Percentiles rank a stretch among this genome's conserved stretches.
Evolutionary conservation across 2,329 filamentous ascomycete genomes (phyloP).

Genomic region (Cytospora piceae): DNA sequence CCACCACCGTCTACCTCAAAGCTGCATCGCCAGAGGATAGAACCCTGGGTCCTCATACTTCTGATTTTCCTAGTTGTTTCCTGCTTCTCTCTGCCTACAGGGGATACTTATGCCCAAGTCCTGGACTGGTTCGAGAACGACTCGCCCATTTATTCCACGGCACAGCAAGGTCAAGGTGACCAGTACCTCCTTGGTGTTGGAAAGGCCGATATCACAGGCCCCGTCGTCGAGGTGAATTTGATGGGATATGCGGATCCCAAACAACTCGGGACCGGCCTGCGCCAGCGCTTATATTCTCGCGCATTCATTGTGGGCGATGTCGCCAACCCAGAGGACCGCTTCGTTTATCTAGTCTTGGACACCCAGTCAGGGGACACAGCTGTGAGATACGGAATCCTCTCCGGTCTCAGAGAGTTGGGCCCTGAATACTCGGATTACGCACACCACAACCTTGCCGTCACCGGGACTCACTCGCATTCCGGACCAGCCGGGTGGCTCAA

Average conservation of each 20-base stretch:
- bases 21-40: background rate
- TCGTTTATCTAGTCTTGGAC: conserved; percentile 87
- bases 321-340: conserved; percentile 67
- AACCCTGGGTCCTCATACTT: background rate
- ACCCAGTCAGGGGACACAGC: conserved; percentile 85
- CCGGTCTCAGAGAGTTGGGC: conserved; percentile 70
- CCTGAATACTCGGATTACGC: conserved; percentile 74
- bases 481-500: conserved; percentile 92
- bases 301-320: conserved; percentile 82
- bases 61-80: background rate
- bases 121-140: conserved; percentile 6
- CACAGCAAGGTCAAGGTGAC: conserved; percentile 40
- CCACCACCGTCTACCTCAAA: background rate
- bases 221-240: conserved; percentile 85
- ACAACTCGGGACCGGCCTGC: conserved; percentile 81
- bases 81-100: background rate
- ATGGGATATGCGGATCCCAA: conserved; percentile 83
- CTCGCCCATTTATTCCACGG: background rate
- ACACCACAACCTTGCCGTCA: conserved; percentile 82
- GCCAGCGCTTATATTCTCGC: conserved; percentile 83
- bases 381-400: conserved; percentile 78
- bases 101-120: background rate
- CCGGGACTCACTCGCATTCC: conserved; percentile 87
- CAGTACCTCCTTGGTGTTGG: conserved; percentile 56
- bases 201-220: conserved; percentile 63